phyloP scores from a whole-genome alignment of 2,329 filamentous ascomycete genomes.

The Fonsecaea erecta region DNA sequence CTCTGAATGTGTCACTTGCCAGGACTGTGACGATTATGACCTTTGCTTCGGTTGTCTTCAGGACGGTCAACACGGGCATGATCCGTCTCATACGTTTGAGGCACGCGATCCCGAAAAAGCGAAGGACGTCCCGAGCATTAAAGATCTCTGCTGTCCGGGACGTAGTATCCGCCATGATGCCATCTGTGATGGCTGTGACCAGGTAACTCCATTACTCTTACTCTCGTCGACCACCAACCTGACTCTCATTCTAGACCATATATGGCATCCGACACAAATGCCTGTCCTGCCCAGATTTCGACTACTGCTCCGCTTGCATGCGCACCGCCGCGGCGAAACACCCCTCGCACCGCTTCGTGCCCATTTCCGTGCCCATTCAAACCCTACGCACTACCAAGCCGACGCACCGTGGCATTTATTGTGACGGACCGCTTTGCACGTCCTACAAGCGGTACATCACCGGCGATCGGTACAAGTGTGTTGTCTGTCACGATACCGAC shows the following conservation, averaged over 20 bases:
- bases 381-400: conserved; percentile 37
- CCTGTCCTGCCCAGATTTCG: conserved; percentile 94
- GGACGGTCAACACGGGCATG: conserved; percentile 80
- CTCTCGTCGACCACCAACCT: background rate
- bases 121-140: conserved; percentile 64
- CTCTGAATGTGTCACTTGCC: conserved; percentile 82
- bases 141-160: conserved; percentile 74
- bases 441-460: conserved; percentile 67
- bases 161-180: conserved; percentile 83
- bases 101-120: conserved; percentile 67
- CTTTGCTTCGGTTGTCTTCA: conserved; percentile 83
- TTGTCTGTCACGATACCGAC: conserved; percentile 91
- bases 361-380: conserved; percentile 74
- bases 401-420: conserved; percentile 85
- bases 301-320: conserved; percentile 83
- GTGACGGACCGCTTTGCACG: conserved; percentile 88
- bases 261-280: conserved; percentile 94
- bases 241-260: conserved; percentile 64
- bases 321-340: conserved; percentile 70
- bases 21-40: conserved; percentile 84
- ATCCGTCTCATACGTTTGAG: conserved; percentile 81
- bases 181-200: conserved; percentile 92
- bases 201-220: conserved; percentile 47
- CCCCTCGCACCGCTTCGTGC: conserved; percentile 82
- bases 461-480: conserved; percentile 94